Evolutionary conservation across 768 basidiomycete genomes (phyloP), one percentile per base, ranked within the genome.

Genomic region (Suillus bovinus): DNA sequence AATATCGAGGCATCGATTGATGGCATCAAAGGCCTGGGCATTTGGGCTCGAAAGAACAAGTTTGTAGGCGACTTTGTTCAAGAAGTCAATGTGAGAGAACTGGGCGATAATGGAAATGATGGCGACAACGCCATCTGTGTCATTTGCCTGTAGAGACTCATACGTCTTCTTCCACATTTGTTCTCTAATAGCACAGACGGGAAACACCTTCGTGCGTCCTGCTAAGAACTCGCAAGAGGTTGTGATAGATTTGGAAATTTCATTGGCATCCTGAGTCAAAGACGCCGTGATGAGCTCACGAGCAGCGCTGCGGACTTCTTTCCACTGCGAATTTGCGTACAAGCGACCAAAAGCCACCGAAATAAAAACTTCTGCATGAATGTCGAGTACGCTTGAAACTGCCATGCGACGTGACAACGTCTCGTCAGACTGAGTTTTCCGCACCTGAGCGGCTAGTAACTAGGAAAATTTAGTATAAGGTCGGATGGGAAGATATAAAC

Each of bases 91-190:
- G 71, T 93, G 88, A 10, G 89, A 83, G 31, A 83, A 81, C 33
- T 79, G 78, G 2, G 90, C 80, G 8, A 90, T 75, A 2, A 86
- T 77, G 34, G 79, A 74, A 42, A 95, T 75, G 33, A 95, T 72
- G 41, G 82, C 77, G 11, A 82, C 81, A 27, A 89, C 78, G 1
- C 82, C 90, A 36, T 84, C 79, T 8, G 77, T 70, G 69, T 95
- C 91, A 44, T 77, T 77, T 22, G 83, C 79, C 50, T 83, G 80
- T 5, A 94, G 71, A 7, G 78, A 76, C 10, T 83, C 79, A 67
- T 90, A 95, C 3, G 85, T 76, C 65, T 80, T 82, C 58, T 74
- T 78, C 96, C 96, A 98, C 36, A 93, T 73, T 50, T 82, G 82
- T 52, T 81, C 79, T 55, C 82, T 83, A 53, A 90, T 75, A 27